A percentile compares a stretch with the other conserved stretches of the same genome.
phyloP scores from a whole-genome alignment of 805 yeast species.

The Candida pseudoglaebosa region DNA sequence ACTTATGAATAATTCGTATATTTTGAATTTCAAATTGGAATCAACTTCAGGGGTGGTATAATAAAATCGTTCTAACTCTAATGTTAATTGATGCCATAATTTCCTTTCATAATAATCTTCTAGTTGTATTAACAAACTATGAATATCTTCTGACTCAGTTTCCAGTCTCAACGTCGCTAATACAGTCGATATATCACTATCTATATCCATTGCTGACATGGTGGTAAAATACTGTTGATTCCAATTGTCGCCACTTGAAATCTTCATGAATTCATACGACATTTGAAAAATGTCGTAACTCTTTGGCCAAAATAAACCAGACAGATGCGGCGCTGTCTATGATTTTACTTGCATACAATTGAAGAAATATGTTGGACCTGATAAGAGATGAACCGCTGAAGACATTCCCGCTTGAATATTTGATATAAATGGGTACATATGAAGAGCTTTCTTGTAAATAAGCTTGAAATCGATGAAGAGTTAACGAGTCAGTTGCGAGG shows the following conservation, averaged over 20 bases:
- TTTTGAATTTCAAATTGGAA: constrained; percentile 52
- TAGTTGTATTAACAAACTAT: constrained; percentile 58
- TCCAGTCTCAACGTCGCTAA: constrained; percentile 62
- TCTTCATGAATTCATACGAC: background rate
- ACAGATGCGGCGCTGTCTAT: no score
- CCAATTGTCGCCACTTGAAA: constrained; percentile 9
- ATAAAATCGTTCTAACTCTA: constrained; percentile 59
- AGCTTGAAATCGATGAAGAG: no score
- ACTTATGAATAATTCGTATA: constrained; percentile 68
- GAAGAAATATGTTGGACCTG: no score
- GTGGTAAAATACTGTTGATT: constrained; percentile 2
- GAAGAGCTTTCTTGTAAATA: no score
- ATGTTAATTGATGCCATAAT: constrained; percentile 92
- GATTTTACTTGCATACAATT: no score
- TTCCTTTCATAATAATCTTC: constrained; percentile 87
- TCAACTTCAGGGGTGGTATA: constrained; percentile 43
- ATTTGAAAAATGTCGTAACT: background rate
- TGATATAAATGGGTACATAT: no score
- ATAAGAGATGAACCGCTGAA: no score
- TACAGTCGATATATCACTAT: constrained; percentile 39
- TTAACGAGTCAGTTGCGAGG: no score
- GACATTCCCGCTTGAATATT: no score
- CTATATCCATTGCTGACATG: constrained; percentile 38
- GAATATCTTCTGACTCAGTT: constrained; percentile 56
- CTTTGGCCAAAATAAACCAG: no score